Evolutionary conservation across 2,329 filamentous ascomycete genomes (phyloP).

Genomic region (Trichophyton simii): DNA sequence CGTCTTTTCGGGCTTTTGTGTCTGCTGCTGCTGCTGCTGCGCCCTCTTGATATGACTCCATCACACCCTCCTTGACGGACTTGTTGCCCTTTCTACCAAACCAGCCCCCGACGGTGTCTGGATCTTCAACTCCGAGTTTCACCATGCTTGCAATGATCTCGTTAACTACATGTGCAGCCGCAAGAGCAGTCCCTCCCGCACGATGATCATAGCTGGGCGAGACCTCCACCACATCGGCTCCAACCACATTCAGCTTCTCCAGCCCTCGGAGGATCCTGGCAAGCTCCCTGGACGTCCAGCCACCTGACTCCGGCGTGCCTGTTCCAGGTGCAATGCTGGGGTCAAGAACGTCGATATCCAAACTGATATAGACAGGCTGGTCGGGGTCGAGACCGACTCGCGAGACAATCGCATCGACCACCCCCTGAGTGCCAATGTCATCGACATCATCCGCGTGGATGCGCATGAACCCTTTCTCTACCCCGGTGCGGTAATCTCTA

Average conservation of each 20-base stretch:
- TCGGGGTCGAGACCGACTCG: slow-evolving; percentile 53
- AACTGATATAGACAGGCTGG: slow-evolving; percentile 65
- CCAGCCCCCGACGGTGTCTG: slow-evolving; percentile 25
- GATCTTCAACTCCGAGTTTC: slow-evolving; percentile 28
- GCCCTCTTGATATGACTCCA: background rate
- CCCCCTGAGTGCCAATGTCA: slow-evolving; percentile 58
- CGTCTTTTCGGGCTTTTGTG: background rate
- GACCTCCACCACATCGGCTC: slow-evolving; percentile 83
- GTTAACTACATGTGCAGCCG: slow-evolving; percentile 71
- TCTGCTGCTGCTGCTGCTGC: background rate
- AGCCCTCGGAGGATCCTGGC: slow-evolving; percentile 72
- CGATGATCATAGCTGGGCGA: slow-evolving; percentile 70
- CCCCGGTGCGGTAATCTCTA: slow-evolving; percentile 59
- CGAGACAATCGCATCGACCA: slow-evolving; percentile 57
- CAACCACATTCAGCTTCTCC: slow-evolving; percentile 69
- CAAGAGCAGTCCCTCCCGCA: slow-evolving; percentile 69
- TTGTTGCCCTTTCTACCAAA: background rate
- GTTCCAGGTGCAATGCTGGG: slow-evolving; percentile 60
- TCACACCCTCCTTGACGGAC: background rate
- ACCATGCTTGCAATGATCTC: slow-evolving; percentile 61
- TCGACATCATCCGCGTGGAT: slow-evolving; percentile 82
- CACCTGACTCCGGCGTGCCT: slow-evolving; percentile 79
- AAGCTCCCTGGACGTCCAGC: slow-evolving; percentile 81
- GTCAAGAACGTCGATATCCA: slow-evolving; percentile 73
- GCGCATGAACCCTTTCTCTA: slow-evolving; percentile 63